phyloP scores from a whole-genome alignment of 805 yeast genomes.

The Spathaspora arborariae region DNA sequence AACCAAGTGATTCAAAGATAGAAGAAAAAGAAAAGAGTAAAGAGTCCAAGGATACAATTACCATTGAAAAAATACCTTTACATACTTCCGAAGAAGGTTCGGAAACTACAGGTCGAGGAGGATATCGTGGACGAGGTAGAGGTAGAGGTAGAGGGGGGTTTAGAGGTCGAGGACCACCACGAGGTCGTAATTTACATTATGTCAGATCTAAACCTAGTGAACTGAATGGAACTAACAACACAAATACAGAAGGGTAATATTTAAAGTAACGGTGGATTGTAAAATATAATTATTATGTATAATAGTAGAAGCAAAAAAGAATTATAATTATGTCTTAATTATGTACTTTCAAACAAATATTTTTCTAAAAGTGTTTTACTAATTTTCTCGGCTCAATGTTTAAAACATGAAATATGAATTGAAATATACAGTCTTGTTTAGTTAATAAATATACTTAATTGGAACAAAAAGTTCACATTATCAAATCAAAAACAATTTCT shows the following conservation, averaged over 20 bases:
- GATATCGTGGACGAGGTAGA: constrained; percentile 7
- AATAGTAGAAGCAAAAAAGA: background rate
- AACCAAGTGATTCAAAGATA: background rate
- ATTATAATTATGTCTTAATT: too few relatives aligned
- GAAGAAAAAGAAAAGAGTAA: background rate
- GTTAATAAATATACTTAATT: background rate
- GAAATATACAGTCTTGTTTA: background rate
- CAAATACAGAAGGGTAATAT: background rate
- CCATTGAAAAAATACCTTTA: background rate
- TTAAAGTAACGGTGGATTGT: background rate
- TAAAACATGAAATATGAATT: background rate
- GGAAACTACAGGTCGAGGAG: constrained; percentile 2
- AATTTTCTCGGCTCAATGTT: too few relatives aligned
- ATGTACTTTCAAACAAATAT: too few relatives aligned
- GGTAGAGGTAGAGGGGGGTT: constrained; percentile 9
- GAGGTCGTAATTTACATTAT: constrained; percentile 21
- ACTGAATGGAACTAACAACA: background rate
- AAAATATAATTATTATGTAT: background rate
- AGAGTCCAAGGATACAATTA: background rate
- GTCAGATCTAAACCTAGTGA: constrained; percentile 14
- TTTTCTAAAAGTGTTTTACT: too few relatives aligned
- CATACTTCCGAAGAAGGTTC: background rate
- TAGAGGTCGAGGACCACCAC: constrained; percentile 8
- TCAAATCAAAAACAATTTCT: background rate
- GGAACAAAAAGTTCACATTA: background rate